Base-by-base conservation (phyloP, 1,284 basidiomycete genomes). In the Rhodofomes roseus region DNA sequence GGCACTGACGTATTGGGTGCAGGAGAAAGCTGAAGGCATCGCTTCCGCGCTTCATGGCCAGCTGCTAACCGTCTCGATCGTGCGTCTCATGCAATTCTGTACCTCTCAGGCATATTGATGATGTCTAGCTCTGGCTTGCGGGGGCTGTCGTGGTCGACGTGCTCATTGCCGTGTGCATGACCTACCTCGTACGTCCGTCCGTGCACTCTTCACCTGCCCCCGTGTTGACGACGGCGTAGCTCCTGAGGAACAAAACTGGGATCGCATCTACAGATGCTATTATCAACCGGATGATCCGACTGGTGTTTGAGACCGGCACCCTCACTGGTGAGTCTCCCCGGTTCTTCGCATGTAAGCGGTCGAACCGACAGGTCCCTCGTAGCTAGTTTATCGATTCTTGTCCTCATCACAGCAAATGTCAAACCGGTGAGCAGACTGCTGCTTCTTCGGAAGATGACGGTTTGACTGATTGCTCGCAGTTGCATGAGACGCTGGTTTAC, bases 101-200 rank as follows among this genome's bases (percentile, higher is more conserved):
- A 18, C 36, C 12, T 18, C 31, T n/a, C 8, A 2, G 22, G 22
- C 29, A 36, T 52, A 8, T n/a, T 37, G 1, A 34, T 20, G 14
- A 6, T 11, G 1, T 20, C 4, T 12, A 39, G 44, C 62, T 62
- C 27, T 66, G 18, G 55, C 63, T 22, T 34, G 58, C 31, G 9
- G 56, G 62, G 7, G 62, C 60, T 31, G 64, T 63, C 5, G 29
- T 60, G 12, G 63, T 60, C 18, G 67, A 67, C 51, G 40, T 66
- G 44, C 22, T 65, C 14, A 66, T 67, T 25, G 64, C 66, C 18
- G 51, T 62, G 12, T 36, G 57, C 12, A 67, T 67, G 66, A 64
- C 61, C 18, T 57, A 55, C 50, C 43, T 59, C 20, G 65, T 64
- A n/a, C 16, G 62, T 61, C 31, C 50, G n/a, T 12, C 27, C 12